phyloP scores from a whole-genome alignment of 192 early-diverging fungal genomes.

The Physocladia obscura region DNA sequence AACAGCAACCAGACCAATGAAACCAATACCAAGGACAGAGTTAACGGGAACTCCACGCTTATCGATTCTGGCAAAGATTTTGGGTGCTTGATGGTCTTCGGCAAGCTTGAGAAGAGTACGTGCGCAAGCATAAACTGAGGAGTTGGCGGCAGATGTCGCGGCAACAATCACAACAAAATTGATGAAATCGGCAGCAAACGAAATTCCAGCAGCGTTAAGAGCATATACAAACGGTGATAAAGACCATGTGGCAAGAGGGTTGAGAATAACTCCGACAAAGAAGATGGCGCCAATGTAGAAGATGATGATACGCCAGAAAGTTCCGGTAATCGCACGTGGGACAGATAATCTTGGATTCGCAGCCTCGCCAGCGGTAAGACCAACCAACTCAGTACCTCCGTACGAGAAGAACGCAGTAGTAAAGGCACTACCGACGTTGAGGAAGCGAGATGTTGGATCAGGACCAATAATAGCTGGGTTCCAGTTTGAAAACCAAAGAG shows the following conservation, averaged over 20 bases:
- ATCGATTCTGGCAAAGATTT: conserved; percentile 48
- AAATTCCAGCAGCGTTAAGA: conserved; percentile 58
- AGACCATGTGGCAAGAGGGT: conserved; percentile 60
- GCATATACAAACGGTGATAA: conserved; percentile 72
- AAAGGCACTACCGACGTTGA: conserved; percentile 67
- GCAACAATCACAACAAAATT: conserved; percentile 73
- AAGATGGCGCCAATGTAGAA: conserved; percentile 71
- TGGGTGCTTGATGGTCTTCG: conserved; percentile 63
- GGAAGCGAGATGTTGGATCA: too few relatives aligned
- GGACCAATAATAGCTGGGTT: conserved; percentile 3
- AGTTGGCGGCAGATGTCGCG: conserved; percentile 73
- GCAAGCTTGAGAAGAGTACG: conserved; percentile 65
- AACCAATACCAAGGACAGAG: conserved; percentile 50
- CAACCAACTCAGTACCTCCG: conserved; percentile 69
- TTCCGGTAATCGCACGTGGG: conserved; percentile 31
- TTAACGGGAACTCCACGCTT: conserved; percentile 65
- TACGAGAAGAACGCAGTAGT: conserved; percentile 64
- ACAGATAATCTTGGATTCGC: conserved; percentile 71
- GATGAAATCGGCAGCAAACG: conserved; percentile 60
- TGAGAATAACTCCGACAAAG: conserved; percentile 72
- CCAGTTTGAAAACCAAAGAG: conserved; percentile 33
- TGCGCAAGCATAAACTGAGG: conserved; percentile 71
- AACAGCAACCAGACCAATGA: conserved; percentile 44
- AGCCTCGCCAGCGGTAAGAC: conserved; percentile 85
- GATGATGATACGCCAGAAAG: conserved; percentile 79